Conservation (phyloP, 306 rosid genomes). For the Morella rubra region DNA sequence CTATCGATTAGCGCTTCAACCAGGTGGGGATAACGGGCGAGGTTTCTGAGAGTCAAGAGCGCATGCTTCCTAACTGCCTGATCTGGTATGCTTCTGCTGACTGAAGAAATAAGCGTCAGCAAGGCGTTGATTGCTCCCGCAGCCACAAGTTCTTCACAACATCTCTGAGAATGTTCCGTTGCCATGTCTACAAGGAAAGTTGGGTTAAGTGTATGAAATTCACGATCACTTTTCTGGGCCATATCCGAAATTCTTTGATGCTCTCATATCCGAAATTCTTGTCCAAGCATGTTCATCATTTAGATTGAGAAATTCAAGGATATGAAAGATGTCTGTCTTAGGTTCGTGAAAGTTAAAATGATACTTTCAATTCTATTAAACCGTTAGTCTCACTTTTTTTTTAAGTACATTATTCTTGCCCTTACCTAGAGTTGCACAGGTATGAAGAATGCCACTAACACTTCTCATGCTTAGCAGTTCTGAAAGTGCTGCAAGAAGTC, state of each 20-base stretch:
- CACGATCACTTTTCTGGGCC: neutral
- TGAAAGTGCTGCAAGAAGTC: conserved; percentile 55
- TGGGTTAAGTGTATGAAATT: neutral
- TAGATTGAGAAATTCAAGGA: neutral
- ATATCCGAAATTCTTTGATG: neutral
- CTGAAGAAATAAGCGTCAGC: conserved; percentile 66
- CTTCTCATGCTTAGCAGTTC: conserved; percentile 58
- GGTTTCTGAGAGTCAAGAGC: conserved; percentile 76
- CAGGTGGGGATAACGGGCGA: conserved; percentile 75
- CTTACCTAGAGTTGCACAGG: conserved; percentile 84
- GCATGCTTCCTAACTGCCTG: conserved; percentile 75
- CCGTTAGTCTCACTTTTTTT: neutral
- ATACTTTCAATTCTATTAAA: neutral
- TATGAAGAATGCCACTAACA: conserved; percentile 64
- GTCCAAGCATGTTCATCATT: neutral
- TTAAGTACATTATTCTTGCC: too few relatives aligned
- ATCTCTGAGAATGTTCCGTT: conserved; percentile 77
- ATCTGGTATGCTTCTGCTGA: conserved; percentile 90
- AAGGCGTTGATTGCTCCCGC: conserved; percentile 76
- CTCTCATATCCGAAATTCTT: neutral
- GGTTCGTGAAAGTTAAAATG: neutral
- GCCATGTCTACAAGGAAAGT: conserved; percentile 62
- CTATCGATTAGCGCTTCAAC: conserved; percentile 57
- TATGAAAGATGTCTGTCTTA: neutral
- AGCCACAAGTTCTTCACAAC: conserved; percentile 84